A percentile compares a stretch with the other conserved stretches of the same genome.
Conservation (phyloP, 2,329 filamentous ascomycete genomes). For the Mariannaea sp. region DNA sequence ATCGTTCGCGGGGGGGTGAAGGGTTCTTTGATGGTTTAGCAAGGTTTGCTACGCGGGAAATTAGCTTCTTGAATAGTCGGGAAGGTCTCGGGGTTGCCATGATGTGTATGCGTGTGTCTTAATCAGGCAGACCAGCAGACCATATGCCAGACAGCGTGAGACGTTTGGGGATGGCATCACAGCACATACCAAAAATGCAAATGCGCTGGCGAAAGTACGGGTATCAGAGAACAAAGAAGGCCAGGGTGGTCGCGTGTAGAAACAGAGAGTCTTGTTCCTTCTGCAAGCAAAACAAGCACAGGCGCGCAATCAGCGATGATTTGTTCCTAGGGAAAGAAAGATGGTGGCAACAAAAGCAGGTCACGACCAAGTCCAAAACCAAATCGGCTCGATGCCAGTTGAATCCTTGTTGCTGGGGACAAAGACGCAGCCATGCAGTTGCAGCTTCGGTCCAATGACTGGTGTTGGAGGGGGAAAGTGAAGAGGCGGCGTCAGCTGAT, state of each 20-base stretch:
- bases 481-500: conserved; percentile 40
- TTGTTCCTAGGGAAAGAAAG: conserved; percentile 23
- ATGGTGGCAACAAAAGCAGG: conserved; percentile 16
- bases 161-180: background rate
- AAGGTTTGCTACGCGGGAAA: conserved; percentile 37
- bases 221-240: conserved; percentile 29
- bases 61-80: conserved; percentile 40
- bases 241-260: conserved; percentile 29
- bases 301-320: conserved; percentile 27
- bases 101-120: conserved; percentile 11
- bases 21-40: conserved; percentile 28
- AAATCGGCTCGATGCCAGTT: conserved; percentile 1
- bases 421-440: conserved; percentile 21
- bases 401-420: conserved; percentile 33
- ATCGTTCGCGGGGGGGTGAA: conserved; percentile 28
- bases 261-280: conserved; percentile 37
- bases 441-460: conserved; percentile 17
- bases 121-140: background rate
- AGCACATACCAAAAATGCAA: conserved; percentile 7
- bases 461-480: conserved; percentile 36
- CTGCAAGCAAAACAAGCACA: conserved; percentile 23
- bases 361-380: conserved; percentile 15
- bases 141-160: background rate
- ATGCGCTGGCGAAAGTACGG: conserved; percentile 16
- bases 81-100: conserved; percentile 35